phyloP scores from a whole-genome alignment of 345 rosid genomes.

The Populus ilicifolia region DNA sequence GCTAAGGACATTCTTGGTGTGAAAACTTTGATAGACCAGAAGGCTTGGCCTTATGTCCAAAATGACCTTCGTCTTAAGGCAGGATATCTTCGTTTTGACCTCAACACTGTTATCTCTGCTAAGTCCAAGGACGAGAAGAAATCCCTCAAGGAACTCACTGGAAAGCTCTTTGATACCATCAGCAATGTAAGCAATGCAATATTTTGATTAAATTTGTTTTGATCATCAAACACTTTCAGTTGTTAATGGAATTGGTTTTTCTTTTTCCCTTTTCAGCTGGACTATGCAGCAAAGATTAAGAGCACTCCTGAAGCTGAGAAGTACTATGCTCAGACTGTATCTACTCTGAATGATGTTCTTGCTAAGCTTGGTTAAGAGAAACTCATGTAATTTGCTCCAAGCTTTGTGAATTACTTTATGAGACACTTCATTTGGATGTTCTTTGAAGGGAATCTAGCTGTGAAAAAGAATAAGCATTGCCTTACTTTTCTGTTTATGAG shows the following conservation, averaged over 20 bases:
- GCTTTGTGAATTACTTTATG: conserved; percentile 15
- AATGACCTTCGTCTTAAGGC: conserved; percentile 81
- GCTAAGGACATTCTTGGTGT: conserved; percentile 76
- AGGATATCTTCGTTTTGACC: conserved; percentile 74
- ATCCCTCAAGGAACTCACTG: conserved; percentile 58
- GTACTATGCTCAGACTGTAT: conserved; percentile 68
- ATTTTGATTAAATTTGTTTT: background rate
- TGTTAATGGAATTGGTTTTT: background rate
- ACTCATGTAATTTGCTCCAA: conserved; percentile 10
- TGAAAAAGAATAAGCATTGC: background rate
- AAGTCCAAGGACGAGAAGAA: conserved; percentile 75
- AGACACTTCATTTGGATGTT: conserved; percentile 11
- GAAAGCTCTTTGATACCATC: conserved; percentile 69
- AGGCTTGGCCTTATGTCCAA: conserved; percentile 86
- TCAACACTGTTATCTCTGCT: conserved; percentile 72
- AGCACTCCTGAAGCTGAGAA: conserved; percentile 80
- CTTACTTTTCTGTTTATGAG: background rate
- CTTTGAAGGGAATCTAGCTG: conserved; percentile 11
- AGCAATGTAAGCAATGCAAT: conserved; percentile 34
- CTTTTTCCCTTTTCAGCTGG: conserved; percentile 44
- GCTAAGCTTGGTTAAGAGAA: conserved; percentile 71
- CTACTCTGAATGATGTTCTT: conserved; percentile 73
- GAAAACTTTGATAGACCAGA: conserved; percentile 72
- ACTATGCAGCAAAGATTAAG: conserved; percentile 87
- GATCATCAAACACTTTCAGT: background rate